A percentile compares a stretch with the other conserved stretches of the same genome.
These are phyloP conservation scores for Aspergillus thermomutatus DNA, from an alignment of 2,329 filamentous ascomycete genomes.

Conservation along the genomic window DNA sequence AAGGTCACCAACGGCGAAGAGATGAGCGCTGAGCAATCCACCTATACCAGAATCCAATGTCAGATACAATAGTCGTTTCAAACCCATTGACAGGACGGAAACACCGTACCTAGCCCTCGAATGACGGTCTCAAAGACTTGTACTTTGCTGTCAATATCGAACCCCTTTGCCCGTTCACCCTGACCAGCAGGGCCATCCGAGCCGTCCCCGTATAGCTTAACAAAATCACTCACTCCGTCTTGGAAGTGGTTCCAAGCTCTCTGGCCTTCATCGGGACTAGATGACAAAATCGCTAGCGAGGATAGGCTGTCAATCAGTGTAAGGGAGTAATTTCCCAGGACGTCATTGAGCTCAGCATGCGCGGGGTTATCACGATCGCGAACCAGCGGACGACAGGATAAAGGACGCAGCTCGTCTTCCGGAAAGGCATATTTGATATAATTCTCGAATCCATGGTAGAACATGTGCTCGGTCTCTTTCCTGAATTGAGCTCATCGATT, in stretches of 20 bases:
- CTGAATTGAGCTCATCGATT: constrained; percentile 18
- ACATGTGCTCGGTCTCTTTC: constrained; percentile 63
- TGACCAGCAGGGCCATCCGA: constrained; percentile 63
- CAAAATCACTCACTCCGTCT: constrained; percentile 69
- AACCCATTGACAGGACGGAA: not conserved
- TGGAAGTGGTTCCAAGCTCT: constrained; percentile 74
- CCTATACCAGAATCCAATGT: constrained; percentile 43
- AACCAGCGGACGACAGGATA: constrained; percentile 79
- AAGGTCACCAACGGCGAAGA: constrained; percentile 87
- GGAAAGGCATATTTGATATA: constrained; percentile 94
- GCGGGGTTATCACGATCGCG: constrained; percentile 76
- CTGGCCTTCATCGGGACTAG: constrained; percentile 51
- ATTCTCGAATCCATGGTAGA: constrained; percentile 94
- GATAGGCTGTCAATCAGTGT: constrained; percentile 94
- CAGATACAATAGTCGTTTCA: constrained; percentile 1
- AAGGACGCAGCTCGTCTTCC: constrained; percentile 87
- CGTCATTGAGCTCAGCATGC: constrained; percentile 88
- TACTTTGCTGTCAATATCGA: constrained; percentile 95
- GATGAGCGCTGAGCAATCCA: constrained; percentile 84
- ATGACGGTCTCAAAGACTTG: constrained; percentile 99
- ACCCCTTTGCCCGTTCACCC: constrained; percentile 72
- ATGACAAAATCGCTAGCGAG: constrained; percentile 87
- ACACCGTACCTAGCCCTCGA: constrained; percentile 57
- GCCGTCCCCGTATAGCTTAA: constrained; percentile 84
- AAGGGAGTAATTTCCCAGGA: constrained; percentile 93